These are phyloP conservation scores for Claviceps digitariae DNA, from an alignment of 2,329 filamentous ascomycete species.

Conservation along the genomic window DNA sequence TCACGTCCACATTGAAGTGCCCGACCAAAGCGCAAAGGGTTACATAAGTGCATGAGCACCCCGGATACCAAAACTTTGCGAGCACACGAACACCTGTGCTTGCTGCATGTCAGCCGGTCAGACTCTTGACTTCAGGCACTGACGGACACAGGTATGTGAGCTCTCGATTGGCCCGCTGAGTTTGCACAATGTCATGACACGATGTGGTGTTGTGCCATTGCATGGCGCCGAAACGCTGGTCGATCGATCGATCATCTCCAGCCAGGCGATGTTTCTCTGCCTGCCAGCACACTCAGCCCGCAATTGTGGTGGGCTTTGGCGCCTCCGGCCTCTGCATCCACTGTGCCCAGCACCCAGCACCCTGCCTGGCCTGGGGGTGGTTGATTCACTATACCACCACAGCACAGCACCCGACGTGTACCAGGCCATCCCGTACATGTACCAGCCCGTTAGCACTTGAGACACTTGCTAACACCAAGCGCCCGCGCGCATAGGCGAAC, in stretches of 20 bases:
- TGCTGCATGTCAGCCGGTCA: not conserved
- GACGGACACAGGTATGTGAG: not conserved
- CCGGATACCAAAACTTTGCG: not conserved
- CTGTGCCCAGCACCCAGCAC: not conserved
- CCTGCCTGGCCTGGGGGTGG: no score
- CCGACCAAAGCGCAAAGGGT: not conserved
- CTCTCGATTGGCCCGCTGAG: not conserved
- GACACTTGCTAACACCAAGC: not conserved
- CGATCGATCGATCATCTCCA: conserved; percentile 3
- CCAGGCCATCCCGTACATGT: no score
- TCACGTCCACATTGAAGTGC: not conserved
- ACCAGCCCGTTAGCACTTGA: not conserved
- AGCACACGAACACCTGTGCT: not conserved
- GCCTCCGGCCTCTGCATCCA: not conserved
- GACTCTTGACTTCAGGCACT: not conserved
- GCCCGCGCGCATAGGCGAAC: not conserved
- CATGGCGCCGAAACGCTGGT: not conserved
- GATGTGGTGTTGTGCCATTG: not conserved
- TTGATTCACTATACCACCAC: not conserved
- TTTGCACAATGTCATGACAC: not conserved
- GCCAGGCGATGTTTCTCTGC: not conserved
- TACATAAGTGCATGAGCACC: not conserved
- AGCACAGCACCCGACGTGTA: not conserved
- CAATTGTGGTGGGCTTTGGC: not conserved
- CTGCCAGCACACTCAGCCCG: not conserved